Evolutionary conservation across 75 land plant genomes (phyloP), one percentile per base, ranked within the genome.

Genomic region (Cunninghamia lanceolata): DNA sequence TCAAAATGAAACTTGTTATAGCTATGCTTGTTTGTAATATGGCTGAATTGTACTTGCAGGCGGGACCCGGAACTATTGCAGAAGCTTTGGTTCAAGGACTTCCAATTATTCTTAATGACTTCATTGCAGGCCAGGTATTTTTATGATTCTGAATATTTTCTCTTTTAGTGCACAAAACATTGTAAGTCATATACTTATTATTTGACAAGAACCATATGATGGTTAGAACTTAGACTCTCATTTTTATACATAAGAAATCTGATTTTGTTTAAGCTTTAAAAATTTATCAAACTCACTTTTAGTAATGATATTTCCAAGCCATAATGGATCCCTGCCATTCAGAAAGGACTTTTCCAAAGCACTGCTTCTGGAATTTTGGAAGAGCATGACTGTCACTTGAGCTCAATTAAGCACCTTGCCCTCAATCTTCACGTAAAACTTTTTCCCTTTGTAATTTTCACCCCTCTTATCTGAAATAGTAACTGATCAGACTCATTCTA

Each of bases 11-110:
- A 54, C 39, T 63, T 34, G 35, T 13, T 73, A 11, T 73, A 73
- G 13, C 34, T 73, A 32, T 32, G 7, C 75, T 73, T 73, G 36
- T 73, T 34, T 73, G 16, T 73, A 73, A 73, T 73, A 53, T 43
- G 25, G 30, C 9, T 54, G 30, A n/a, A 82, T 36, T 80, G 59
- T 32, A 30, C 63, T 78, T 85, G 53, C 84, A 97, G 99, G 99
- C 99, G 38, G 99, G 99, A 35, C 99, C 99, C 21, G 99, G 99
- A 52, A 97, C 99, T 38, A 97, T 97, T 86, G 98, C 99, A 75
- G 99, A 97, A 84, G 98, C 98, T 13, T 92, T 97, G 92, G 93
- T 97, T 53, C 85, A 96, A 75, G 99, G 98, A 1, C 95, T 96
- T 81, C 98, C 98, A 4, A 91, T 96, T 84, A 90, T 97, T 38